phyloP scores from a whole-genome alignment of 202 grass and related monocot genomes.

The Zoysia matrella region DNA sequence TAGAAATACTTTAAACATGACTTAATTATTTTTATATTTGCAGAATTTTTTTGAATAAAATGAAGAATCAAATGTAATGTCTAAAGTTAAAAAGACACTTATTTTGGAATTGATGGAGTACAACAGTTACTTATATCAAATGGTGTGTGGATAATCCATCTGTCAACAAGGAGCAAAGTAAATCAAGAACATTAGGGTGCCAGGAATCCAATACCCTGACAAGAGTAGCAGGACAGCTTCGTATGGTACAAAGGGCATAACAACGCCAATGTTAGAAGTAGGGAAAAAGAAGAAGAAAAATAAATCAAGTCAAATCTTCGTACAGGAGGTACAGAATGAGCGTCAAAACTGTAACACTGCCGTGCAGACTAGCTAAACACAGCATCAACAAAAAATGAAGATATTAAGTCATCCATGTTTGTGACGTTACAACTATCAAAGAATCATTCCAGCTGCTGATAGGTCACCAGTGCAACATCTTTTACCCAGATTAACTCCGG shows the following conservation, averaged over 20 bases:
- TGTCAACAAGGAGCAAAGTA: slow-evolving; percentile 34
- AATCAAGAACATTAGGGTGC: slow-evolving; percentile 20
- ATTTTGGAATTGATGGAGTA: no score
- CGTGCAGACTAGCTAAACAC: slow-evolving; percentile 37
- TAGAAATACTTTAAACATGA: no score
- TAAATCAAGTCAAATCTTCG: slow-evolving; percentile 40
- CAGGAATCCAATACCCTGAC: slow-evolving; percentile 18
- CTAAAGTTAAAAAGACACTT: no score
- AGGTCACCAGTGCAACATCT: slow-evolving; percentile 29
- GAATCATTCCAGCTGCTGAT: slow-evolving; percentile 26
- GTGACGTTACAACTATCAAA: slow-evolving; percentile 21
- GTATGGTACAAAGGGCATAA: slow-evolving; percentile 45
- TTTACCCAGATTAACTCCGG: neutral
- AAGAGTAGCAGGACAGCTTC: slow-evolving; percentile 25
- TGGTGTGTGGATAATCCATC: slow-evolving; percentile 12
- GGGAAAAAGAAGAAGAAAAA: neutral
- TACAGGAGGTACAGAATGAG: slow-evolving; percentile 35
- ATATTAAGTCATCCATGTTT: slow-evolving; percentile 35
- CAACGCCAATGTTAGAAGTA: neutral
- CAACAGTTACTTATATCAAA: neutral
- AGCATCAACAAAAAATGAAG: slow-evolving; percentile 46
- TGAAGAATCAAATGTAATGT: no score
- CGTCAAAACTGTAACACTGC: slow-evolving; percentile 66
- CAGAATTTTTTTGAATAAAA: no score
- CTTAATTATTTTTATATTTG: no score